A percentile compares a stretch with the other conserved stretches of the same genome.
Evolutionary conservation across 176 grass and related monocot species (phyloP).

Genomic region (Musa acuminata): DNA sequence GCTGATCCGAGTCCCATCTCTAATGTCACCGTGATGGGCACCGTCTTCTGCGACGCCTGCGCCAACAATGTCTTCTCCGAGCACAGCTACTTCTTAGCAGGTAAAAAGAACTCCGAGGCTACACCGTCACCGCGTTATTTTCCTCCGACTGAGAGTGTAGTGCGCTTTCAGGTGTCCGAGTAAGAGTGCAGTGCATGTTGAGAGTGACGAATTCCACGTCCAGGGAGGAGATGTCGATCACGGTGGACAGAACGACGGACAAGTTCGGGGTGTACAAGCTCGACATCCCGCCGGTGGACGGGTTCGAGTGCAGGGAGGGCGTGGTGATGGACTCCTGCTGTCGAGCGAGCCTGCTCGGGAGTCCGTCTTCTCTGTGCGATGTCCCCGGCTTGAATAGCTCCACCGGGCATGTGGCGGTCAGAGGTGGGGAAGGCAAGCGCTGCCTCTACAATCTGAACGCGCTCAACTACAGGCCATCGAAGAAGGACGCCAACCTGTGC

Average conservation of each 20-base stretch:
- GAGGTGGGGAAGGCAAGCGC: slow-evolving; percentile 8
- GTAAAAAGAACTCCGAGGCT: slow-evolving; percentile 19
- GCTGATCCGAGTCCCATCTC: slow-evolving; percentile 9
- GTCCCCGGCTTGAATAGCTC: slow-evolving; percentile 52
- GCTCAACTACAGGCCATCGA: slow-evolving; percentile 64
- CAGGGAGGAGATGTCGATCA: slow-evolving; percentile 56
- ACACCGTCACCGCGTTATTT: too few species aligned
- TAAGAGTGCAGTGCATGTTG: slow-evolving; percentile 60
- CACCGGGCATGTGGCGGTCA: slow-evolving; percentile 42
- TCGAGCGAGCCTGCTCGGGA: slow-evolving; percentile 45
- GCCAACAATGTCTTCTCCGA: slow-evolving; percentile 64
- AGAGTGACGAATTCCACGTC: slow-evolving; percentile 35
- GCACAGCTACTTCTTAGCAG: slow-evolving; percentile 80
- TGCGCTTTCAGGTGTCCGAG: slow-evolving; percentile 46
- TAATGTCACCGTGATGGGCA: slow-evolving; percentile 65
- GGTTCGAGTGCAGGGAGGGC: slow-evolving; percentile 44
- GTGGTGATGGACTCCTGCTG: slow-evolving; percentile 42
- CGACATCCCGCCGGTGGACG: slow-evolving; percentile 57
- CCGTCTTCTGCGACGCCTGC: slow-evolving; percentile 90
- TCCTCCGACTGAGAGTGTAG: not conserved
- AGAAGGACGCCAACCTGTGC: slow-evolving; percentile 26
- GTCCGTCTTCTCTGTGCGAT: slow-evolving; percentile 49
- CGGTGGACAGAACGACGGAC: slow-evolving; percentile 55
- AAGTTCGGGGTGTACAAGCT: slow-evolving; percentile 60
- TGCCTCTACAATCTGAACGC: slow-evolving; percentile 80